Base-by-base conservation (phyloP, 2,329 filamentous ascomycete species). In the Ophiocordyceps camponoti-leonardi region DNA sequence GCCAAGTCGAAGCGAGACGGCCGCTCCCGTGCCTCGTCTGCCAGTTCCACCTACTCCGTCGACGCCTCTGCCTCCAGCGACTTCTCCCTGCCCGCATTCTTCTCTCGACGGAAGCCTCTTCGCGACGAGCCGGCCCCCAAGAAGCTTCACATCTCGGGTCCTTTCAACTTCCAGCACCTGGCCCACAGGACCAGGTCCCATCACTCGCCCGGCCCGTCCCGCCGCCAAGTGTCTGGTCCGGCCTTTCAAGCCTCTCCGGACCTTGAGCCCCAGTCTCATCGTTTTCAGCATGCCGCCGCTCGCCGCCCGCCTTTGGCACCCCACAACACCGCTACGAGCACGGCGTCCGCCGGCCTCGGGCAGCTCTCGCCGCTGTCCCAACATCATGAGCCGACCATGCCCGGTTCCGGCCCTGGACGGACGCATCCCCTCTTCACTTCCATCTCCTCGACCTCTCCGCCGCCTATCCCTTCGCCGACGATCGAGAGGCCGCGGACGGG, bases 161-260 rank as follows among this genome's bases (percentile, higher is more conserved):
- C 77, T 3, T 81, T 77, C 59, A 79, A 81, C 62, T 81, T 81
- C 49, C 76, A 80, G 54, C 77, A 81, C 57, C 66, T 81, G 31
- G 69, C 72, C 4, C 76, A 80, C 55, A 75, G 71, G 13, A 63
- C 67, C 13, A 69, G 68, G 42, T 69, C 77, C 28, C 63, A 69
- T 44, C 48, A 70, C 3, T 59, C 67, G 4, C 13, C 31, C 31
- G 31, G n/a, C 6, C 5, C 31, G 13, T 35, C 11, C n/a, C 31
- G 31, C 31, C n/a, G 31, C 11, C 31, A 10, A 10, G 31, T 13
- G 5, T 13, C 13, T 6, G 31, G 6, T 35, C 13, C 31, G 13
- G 11, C 31, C 31, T 16, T 14, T 35, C 12, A 14, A 6, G 11
- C 16, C 31, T 35, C 31, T 16, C 12, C n/a, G 13, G 31, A 35